Evolutionary conservation across 495 filamentous ascomycete species (phyloP).

Genomic region (Penicillium paxilli): DNA sequence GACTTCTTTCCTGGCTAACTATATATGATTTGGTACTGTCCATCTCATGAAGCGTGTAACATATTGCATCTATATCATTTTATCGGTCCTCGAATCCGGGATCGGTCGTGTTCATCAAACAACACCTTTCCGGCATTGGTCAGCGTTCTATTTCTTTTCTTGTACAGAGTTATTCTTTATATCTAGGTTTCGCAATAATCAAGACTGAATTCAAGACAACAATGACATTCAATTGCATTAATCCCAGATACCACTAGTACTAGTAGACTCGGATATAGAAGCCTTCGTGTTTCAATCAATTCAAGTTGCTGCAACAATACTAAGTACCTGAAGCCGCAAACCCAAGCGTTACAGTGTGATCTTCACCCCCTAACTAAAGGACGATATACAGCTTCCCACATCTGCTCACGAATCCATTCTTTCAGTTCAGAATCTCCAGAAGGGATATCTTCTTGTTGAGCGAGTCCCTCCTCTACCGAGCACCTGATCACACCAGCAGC

Average conservation of each 20-base stretch:
- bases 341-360: not conserved
- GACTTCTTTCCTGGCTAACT: too few species aligned
- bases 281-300: not conserved
- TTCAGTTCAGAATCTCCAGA: conserved; percentile 56
- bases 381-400: conserved; percentile 82
- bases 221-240: not conserved
- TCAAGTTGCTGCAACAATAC: too few species aligned
- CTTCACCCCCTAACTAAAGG: conserved; percentile 42
- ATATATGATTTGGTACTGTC: too few species aligned
- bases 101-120: too few species aligned
- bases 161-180: conserved; percentile 6
- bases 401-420: conserved; percentile 84
- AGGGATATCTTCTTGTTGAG: conserved; percentile 48
- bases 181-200: conserved; percentile 4
- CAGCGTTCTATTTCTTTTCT: not conserved
- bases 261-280: not conserved
- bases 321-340: too few species aligned
- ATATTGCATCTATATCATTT: conserved; percentile 16
- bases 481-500: conserved; percentile 76
- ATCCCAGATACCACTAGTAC: not conserved
- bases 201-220: conserved; percentile 4
- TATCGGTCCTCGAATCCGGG: not conserved
- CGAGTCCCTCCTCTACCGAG: conserved; percentile 68
- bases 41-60: conserved; percentile 14
- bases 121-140: not conserved